Base-by-base conservation (phyloP, 495 filamentous ascomycete genomes). In the Rhypophila decipiens region DNA sequence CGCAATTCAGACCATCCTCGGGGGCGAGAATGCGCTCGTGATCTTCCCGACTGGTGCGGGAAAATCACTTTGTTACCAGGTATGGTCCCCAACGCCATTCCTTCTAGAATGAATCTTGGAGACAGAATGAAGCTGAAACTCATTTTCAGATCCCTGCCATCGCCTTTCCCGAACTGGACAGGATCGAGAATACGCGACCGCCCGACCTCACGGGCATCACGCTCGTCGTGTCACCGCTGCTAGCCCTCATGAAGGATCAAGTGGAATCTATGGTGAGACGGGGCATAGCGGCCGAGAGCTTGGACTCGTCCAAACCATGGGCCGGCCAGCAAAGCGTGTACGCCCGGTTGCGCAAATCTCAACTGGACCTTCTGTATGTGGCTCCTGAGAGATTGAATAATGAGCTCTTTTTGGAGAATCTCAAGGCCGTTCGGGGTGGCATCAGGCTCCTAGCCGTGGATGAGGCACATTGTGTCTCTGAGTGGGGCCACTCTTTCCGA, bases 31-130 rank as follows among this genome's bases (percentile, higher is more conserved):
- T 51, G 67, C 69, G 0, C 58, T 71, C 4, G 74, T 75, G 4
- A 56, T 84, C 17, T 84, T 82, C 47, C 79, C 79, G 1, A 81
- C 79, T 5, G 79, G 76, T 22, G 77, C 75, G 8, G 78, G 78
- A 8, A 82, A 80, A 55, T 79, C 74, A 27, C 59, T 80, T 1
- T 73, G 74, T 33, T 80, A 76, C 44, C 77, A 68, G 42, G 64
- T 65, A 40, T 18, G 47, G 34, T 40, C 47, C 11, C 33, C 21
- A n/a, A 23, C n/a, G 24, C 29, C 35, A 20, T 21, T 3, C n/a
- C n/a, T n/a, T n/a, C n/a, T n/a, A n/a, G n/a, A n/a, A n/a, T n/a
- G 17, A 29, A 9, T 24, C 17, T 23, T 15, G 35, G 40, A 23
- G 51, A 15, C 7, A 5, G 7, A 23, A 27, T 47, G 27, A 50